These are phyloP conservation scores for Amesomyces nigricolor DNA, from an alignment of 2,329 filamentous ascomycete genomes.

Conservation along the genomic window DNA sequence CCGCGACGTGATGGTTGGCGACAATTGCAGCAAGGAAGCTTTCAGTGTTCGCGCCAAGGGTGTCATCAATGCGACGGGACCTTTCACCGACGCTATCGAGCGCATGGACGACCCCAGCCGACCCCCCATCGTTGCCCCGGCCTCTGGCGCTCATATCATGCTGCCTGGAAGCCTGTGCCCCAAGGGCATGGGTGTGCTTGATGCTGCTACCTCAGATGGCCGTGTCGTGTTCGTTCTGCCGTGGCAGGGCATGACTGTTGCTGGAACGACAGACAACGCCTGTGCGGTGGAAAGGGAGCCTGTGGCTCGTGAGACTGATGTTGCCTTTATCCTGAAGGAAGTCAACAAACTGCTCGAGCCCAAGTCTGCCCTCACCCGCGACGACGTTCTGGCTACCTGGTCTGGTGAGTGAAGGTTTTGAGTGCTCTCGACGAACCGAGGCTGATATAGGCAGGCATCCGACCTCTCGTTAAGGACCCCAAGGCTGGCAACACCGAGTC, in stretches of 20 bases:
- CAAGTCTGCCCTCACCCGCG: constrained; percentile 66
- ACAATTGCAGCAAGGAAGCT: constrained; percentile 40
- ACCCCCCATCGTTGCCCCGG: constrained; percentile 69
- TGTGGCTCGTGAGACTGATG: constrained; percentile 67
- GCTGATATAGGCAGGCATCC: constrained; percentile 47
- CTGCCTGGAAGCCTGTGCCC: constrained; percentile 74
- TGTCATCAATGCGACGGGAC: constrained; percentile 77
- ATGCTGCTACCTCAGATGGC: constrained; percentile 73
- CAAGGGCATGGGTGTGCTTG: constrained; percentile 73
- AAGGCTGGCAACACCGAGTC: constrained; percentile 76
- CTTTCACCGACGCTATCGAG: constrained; percentile 72
- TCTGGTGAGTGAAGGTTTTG: constrained; percentile 29
- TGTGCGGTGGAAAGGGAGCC: constrained; percentile 64
- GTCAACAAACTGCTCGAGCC: constrained; percentile 69
- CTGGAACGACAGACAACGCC: constrained; percentile 73
- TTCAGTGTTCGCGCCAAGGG: constrained; percentile 71
- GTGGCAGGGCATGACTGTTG: constrained; percentile 81
- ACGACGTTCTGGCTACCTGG: constrained; percentile 75
- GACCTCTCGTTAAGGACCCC: constrained; percentile 72
- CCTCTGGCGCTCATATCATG: constrained; percentile 74
- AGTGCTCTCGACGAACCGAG: background rate
- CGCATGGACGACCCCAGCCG: constrained; percentile 70
- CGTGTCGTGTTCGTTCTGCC: constrained; percentile 82
- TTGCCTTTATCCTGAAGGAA: constrained; percentile 75
- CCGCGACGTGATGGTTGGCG: constrained; percentile 57